Conservation (phyloP, 192 early-diverging fungal genomes). For the Coemansia sp. region DNA sequence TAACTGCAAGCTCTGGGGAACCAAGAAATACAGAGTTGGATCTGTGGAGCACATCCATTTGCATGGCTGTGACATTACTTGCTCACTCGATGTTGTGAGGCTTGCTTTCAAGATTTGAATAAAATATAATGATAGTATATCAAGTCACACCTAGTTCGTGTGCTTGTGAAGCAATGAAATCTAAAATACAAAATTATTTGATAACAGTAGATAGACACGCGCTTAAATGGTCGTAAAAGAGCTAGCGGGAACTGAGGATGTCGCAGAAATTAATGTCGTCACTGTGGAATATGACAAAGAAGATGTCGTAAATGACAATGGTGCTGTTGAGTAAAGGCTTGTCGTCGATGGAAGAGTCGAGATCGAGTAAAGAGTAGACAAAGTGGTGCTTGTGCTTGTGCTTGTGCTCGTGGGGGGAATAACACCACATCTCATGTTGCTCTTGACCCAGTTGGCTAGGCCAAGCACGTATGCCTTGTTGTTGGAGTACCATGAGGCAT, state of each 20-base stretch:
- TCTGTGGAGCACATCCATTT: background rate
- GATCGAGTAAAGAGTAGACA: background rate
- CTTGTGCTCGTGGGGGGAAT: background rate
- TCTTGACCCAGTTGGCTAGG: constrained; percentile 46
- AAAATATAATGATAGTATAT: background rate
- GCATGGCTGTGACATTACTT: background rate
- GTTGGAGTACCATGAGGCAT: constrained; percentile 66
- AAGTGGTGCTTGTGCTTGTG: background rate
- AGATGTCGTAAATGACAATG: background rate
- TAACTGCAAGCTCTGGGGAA: background rate
- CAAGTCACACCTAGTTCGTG: background rate
- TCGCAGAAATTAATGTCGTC: background rate
- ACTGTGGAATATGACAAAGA: background rate
- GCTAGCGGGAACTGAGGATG: background rate
- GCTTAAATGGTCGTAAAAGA: background rate
- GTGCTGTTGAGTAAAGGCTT: background rate
- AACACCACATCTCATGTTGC: constrained; percentile 35
- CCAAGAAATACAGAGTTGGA: background rate
- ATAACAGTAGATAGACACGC: background rate
- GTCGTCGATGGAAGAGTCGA: background rate
- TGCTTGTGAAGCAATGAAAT: background rate
- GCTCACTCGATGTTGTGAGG: background rate
- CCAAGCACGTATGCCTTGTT: constrained; percentile 49
- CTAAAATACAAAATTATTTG: background rate
- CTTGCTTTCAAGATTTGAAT: background rate